Base-by-base conservation (phyloP, 2,329 filamentous ascomycete genomes). In the Neofusicoccum sp. region DNA sequence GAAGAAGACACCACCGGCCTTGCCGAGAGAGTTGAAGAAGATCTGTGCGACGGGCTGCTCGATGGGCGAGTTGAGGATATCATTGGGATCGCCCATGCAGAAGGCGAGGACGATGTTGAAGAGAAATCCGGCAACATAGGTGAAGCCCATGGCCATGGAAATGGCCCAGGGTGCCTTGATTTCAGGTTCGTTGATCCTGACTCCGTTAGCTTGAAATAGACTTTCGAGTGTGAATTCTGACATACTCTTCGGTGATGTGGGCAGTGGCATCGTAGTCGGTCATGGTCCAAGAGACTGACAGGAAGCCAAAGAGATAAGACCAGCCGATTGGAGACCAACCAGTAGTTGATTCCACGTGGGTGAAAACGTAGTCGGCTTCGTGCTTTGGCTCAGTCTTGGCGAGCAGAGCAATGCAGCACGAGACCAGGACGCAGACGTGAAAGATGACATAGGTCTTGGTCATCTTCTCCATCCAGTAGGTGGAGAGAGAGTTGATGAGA, bases 281-380 rank as follows among this genome's bases (percentile, higher is more conserved):
- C 82, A 86, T 85, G 58, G 82, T 85, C 83, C 83, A 86, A 20
- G 79, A 79, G 38, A 84, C 83, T 1, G 80, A 82, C 28, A 86
- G 72, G 67, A 84, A 85, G n/a, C 83, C 83, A 62, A 86, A 85
- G n/a, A 85, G 67, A 68, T 83, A 85, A 3, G 80, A 81, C 69
- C 81, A 85, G 24, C 82, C 83, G 2, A 77, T 71, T 0, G 82
- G 82, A 0, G 66, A 74, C 83, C 83, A 86, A 36, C 83, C 83
- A 0, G 79, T 82, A 26, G 70, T 71, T 2, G 80, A 75, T 45
- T 80, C 75, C 54, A 84, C 76, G 56, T 84, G 66, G 6, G 82
- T 84, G 67, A 85, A 86, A 38, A 82, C 83, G 64, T 84, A 85
- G 20, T 70, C 69, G 12, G 82, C 78, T 58, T 73, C 68, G 66